Evolutionary conservation across 805 yeast genomes (phyloP).

Genomic region (Ogataea glucozyma): DNA sequence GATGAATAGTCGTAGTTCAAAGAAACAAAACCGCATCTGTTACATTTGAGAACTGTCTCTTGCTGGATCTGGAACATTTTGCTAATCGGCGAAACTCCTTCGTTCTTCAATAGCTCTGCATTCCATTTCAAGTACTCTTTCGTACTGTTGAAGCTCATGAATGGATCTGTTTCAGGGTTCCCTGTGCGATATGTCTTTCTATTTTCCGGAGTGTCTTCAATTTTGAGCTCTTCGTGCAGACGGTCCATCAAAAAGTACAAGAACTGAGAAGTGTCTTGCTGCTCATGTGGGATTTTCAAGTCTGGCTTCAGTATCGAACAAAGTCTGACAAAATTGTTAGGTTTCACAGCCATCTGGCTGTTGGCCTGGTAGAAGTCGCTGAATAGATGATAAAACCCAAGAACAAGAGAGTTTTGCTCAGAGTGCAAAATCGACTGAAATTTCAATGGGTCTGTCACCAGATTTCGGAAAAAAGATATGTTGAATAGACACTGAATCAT

Average conservation of each 20-base stretch:
- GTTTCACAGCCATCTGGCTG: slow-evolving; percentile 64
- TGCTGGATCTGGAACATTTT: slow-evolving; percentile 72
- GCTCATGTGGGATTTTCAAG: slow-evolving; percentile 68
- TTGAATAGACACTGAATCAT: slow-evolving; percentile 72
- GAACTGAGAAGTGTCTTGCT: slow-evolving; percentile 82
- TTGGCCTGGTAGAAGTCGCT: slow-evolving; percentile 52
- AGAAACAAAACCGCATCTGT: slow-evolving; percentile 61
- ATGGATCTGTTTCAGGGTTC: slow-evolving; percentile 29
- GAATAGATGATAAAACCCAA: slow-evolving; percentile 55
- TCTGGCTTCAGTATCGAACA: slow-evolving; percentile 64
- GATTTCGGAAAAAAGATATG: slow-evolving; percentile 45
- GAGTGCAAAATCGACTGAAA: slow-evolving; percentile 18
- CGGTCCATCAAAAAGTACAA: slow-evolving; percentile 64
- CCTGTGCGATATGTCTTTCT: slow-evolving; percentile 26
- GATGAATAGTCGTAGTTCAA: slow-evolving; percentile 47
- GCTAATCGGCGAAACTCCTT: slow-evolving; percentile 68
- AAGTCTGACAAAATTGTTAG: slow-evolving; percentile 50
- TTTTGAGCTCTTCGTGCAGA: slow-evolving; percentile 62
- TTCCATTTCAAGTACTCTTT: slow-evolving; percentile 67
- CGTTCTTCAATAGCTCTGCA: slow-evolving; percentile 46
- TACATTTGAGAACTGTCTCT: slow-evolving; percentile 63
- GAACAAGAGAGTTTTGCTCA: slow-evolving; percentile 36
- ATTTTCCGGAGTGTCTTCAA: slow-evolving; percentile 26
- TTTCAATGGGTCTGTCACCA: slow-evolving; percentile 45
- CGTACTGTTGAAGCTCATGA: slow-evolving; percentile 25